Percentiles rank a stretch among this genome's conserved stretches.
Conservation (phyloP, 148 eudicot species). For the Fallopia convolvulus region DNA sequence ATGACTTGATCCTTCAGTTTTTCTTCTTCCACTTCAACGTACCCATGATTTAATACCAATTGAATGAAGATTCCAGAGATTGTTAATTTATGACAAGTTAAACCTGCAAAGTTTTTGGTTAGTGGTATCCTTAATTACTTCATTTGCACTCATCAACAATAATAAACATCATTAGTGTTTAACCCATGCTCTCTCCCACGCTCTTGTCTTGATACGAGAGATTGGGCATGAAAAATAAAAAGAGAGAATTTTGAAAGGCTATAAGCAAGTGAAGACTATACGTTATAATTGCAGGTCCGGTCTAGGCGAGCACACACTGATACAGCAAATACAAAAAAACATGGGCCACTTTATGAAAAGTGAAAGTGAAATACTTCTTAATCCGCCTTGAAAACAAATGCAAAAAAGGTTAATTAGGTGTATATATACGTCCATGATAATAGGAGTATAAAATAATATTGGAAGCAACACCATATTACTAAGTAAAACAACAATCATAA, state of each 20-base stretch:
- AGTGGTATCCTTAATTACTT: too few relatives aligned
- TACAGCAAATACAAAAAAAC: background rate
- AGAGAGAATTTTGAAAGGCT: background rate
- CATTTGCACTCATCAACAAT: background rate
- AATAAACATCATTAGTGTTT: background rate
- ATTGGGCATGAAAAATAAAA: background rate
- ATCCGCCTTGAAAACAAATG: background rate
- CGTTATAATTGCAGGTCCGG: background rate
- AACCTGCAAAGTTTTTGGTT: background rate
- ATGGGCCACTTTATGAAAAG: background rate
- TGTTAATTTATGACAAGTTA: background rate
- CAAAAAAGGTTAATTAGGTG: too few relatives aligned
- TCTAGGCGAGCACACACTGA: background rate
- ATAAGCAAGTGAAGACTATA: background rate
- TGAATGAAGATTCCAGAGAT: background rate
- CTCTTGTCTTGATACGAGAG: background rate
- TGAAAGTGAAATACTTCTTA: background rate
- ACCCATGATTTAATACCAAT: too few relatives aligned
- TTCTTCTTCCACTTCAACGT: too few relatives aligned
- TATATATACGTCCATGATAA: background rate
- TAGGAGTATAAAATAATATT: background rate
- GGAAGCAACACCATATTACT: background rate
- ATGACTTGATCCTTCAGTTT: too few relatives aligned
- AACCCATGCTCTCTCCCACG: background rate
- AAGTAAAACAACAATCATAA: background rate